Evolutionary conservation across 1,284 basidiomycete species (phyloP), one percentile per base, ranked within the genome.

Genomic region (Leccinum subspadiceum): DNA sequence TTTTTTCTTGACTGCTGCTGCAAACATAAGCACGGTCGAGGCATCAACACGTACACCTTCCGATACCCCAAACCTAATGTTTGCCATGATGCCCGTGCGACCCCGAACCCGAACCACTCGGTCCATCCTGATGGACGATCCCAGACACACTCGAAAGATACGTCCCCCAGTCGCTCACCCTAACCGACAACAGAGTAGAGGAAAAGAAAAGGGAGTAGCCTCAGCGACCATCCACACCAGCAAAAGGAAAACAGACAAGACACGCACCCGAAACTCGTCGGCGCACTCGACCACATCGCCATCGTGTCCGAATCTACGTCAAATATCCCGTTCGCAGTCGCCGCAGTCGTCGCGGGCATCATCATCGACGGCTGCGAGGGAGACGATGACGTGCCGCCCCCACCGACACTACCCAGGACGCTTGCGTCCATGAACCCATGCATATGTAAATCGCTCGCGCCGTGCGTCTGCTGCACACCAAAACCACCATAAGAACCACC

Each of bases 201-300:
- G 20, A 29, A 17, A 10, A 50, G 5, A 9, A 26, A 50, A 17
- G 5, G 15, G n/a, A 26, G 24, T 4, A 17, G 5, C 10, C 41
- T 46, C 35, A 53, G 51, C 26, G 17, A 53, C 31, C 13, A 13
- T 29, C 17, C n/a, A 17, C 50, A n/a, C 8, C n/a, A 7, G 9
- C 9, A n/a, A 51, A 50, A 24, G 3, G 31, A 15, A n/a, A 29
- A 6, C 17, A 15, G 3, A 9, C 5, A 17, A 41, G 26, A 39
- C 15, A 79, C 85, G 68, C 67, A 86, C 84, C 82, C 82, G 58
- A 84, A 83, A 5, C 80, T 78, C 5, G 77, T 75, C 2, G 84
- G 83, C 22, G 82, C 80, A 61, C 73, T 78, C 7, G 81, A 83
- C 85, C 85, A 86, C 84, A 85, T 84, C 50, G 79, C 76, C 57